phyloP scores from a whole-genome alignment of 2,329 filamentous ascomycete species.

The Exophiala lecanii-corni region DNA sequence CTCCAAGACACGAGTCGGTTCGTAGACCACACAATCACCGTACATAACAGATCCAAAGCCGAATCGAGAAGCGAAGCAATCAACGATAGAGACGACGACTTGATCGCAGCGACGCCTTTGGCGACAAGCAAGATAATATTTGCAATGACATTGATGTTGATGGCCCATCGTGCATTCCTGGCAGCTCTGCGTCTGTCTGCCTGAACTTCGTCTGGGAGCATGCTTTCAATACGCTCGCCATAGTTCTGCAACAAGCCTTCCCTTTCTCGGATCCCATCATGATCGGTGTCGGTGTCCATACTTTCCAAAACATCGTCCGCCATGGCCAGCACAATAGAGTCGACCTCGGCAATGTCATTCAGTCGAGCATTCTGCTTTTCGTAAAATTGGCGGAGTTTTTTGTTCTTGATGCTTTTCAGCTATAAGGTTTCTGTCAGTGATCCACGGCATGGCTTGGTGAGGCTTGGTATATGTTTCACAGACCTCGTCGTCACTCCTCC shows the following conservation, averaged over 20 bases:
- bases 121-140: conserved; percentile 54
- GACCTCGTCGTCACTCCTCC: conserved; percentile 50
- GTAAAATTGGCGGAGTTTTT: conserved; percentile 52
- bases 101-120: conserved; percentile 53
- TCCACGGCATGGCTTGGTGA: background rate
- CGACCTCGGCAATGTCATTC: conserved; percentile 57
- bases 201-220: conserved; percentile 53
- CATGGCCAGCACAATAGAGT: conserved; percentile 52
- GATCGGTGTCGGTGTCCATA: conserved; percentile 55
- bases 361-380: conserved; percentile 50
- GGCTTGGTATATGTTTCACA: background rate
- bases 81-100: conserved; percentile 56
- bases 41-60: conserved; percentile 57
- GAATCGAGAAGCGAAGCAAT: conserved; percentile 60
- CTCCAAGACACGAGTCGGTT: conserved; percentile 57
- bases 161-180: conserved; percentile 51
- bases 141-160: conserved; percentile 58
- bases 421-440: conserved; percentile 3
- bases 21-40: conserved; percentile 57
- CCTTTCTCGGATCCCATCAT: conserved; percentile 53
- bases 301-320: conserved; percentile 58
- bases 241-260: conserved; percentile 47
- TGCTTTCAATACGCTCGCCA: conserved; percentile 49
- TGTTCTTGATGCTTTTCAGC: conserved; percentile 47
- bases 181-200: conserved; percentile 44